These are phyloP conservation scores for Trichoderma endophyticum DNA, from an alignment of 2,329 filamentous ascomycete species.

Conservation along the genomic window DNA sequence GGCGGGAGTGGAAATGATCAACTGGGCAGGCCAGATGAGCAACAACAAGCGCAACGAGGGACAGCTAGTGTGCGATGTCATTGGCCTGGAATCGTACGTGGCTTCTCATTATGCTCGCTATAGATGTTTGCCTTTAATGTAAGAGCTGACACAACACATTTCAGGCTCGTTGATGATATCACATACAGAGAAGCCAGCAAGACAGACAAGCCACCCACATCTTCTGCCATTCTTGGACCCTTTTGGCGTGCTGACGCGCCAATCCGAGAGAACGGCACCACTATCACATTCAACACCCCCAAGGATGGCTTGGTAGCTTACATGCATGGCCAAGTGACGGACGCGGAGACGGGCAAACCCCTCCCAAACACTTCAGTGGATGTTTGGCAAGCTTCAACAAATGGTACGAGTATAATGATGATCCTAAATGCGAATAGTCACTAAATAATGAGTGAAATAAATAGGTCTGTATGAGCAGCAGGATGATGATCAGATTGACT, in stretches of 20 bases:
- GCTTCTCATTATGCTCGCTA: neutral
- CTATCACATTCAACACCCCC: constrained; percentile 57
- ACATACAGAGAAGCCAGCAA: constrained; percentile 59
- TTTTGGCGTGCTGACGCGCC: constrained; percentile 79
- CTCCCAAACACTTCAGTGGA: constrained; percentile 66
- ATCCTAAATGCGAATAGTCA: neutral
- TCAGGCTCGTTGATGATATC: constrained; percentile 72
- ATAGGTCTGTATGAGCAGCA: constrained; percentile 65
- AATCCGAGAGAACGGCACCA: constrained; percentile 63
- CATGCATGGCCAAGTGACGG: constrained; percentile 61
- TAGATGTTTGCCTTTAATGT: neutral
- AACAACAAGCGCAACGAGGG: constrained; percentile 68
- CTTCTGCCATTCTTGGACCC: constrained; percentile 77
- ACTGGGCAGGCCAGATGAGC: constrained; percentile 65
- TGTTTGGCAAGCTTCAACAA: constrained; percentile 77
- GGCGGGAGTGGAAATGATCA: constrained; percentile 58
- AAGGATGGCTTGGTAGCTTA: constrained; percentile 51
- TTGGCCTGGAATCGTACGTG: constrained; percentile 65
- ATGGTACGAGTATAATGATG: constrained; percentile 41
- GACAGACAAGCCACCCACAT: constrained; percentile 52
- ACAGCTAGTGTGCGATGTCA: constrained; percentile 68
- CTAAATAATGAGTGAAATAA: neutral
- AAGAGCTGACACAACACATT: neutral
- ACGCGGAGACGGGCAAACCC: constrained; percentile 59
- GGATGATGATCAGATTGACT: constrained; percentile 65